These are phyloP conservation scores for Paratinospora sagittata DNA, from an alignment of 164 flowering plant genomes.

Conservation along the genomic window DNA sequence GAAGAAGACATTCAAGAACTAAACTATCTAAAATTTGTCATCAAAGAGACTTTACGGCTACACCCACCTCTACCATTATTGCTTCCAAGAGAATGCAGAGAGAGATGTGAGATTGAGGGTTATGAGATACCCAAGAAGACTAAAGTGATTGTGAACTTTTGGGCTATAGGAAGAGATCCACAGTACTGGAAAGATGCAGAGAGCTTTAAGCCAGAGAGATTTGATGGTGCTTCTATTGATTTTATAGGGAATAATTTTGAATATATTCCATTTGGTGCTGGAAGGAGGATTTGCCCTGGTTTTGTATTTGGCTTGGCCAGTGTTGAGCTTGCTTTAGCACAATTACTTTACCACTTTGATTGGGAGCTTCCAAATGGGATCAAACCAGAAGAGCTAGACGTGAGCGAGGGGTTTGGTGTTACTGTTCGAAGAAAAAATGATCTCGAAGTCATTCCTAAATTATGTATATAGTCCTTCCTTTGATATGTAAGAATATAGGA, in stretches of 20 bases:
- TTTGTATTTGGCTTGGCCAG: slow-evolving; percentile 10
- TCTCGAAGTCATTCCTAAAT: slow-evolving; percentile 24
- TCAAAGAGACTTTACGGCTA: slow-evolving; percentile 33
- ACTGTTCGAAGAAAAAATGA: slow-evolving; percentile 18
- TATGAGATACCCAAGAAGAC: slow-evolving; percentile 29
- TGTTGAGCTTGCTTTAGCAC: slow-evolving; percentile 16
- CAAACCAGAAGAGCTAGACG: slow-evolving; percentile 22
- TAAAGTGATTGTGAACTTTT: slow-evolving; percentile 27
- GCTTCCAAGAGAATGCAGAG: slow-evolving; percentile 29
- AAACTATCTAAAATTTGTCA: slow-evolving; percentile 6
- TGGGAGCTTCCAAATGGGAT: slow-evolving; percentile 12
- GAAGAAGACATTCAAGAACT: slow-evolving; percentile 15
- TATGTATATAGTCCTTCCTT: slow-evolving; percentile 16
- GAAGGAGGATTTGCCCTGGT: slow-evolving; percentile 27
- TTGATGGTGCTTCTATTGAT: slow-evolving; percentile 14
- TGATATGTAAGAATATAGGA: no score
- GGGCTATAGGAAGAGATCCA: slow-evolving; percentile 37
- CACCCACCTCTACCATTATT: slow-evolving; percentile 35
- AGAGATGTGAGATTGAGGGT: slow-evolving; percentile 28
- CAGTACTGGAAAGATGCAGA: slow-evolving; percentile 20
- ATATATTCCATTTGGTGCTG: slow-evolving; percentile 14
- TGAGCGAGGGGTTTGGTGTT: slow-evolving; percentile 19
- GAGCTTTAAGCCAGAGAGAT: slow-evolving; percentile 21
- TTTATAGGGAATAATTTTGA: slow-evolving; percentile 20
- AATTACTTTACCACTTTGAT: no score